Evolutionary conservation across 2,329 filamentous ascomycete genomes (phyloP), one percentile per base, ranked within the genome.

Genomic region (Xylariaceae sp.): DNA sequence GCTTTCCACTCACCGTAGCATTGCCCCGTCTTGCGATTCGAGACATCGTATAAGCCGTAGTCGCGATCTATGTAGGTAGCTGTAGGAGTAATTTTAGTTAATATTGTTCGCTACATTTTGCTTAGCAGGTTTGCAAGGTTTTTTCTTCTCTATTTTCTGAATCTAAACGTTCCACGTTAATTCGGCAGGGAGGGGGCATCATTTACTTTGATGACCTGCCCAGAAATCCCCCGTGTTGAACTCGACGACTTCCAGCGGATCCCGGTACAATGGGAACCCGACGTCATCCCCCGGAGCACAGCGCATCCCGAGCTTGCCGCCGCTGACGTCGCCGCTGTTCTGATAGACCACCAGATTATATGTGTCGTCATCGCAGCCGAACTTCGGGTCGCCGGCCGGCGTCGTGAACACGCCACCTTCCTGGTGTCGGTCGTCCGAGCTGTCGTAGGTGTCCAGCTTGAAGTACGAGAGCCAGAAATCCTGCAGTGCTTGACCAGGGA

Each of bases 1-100:
- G 9, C 6, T 23, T 33, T 9, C 4, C 13, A 24, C 49, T 49
- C 40, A 53, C 49, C 49, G 16, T 51, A 32, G 44, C 56, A 63
- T 23, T 58, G 49, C 26, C 56, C 60, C 13, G 48, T 55, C 50
- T 48, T 50, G 5, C 21, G 21, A 13, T 21, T 43, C 5, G 39
- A 7, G 1, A 52, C 3, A 21, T 57, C 30, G 18, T 56, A 53
- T 50, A 61, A 39, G 2, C 43, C 37, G 23, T 56, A 61, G 20
- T 40, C 41, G 7, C 60, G 58, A 16, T 58, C 53, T 15, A 52
- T 48, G 32, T 61, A 61, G 15, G 61, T 53, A 30, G 53, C 60
- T 61, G 21, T 2, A 24, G n/a, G 26, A 6, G 37, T 15, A 10
- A n/a, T n/a, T n/a, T n/a, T n/a, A n/a, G n/a, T n/a, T n/a, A 8